Conservation (phyloP, 805 yeast species). For the Barnettozyma siamensis region DNA sequence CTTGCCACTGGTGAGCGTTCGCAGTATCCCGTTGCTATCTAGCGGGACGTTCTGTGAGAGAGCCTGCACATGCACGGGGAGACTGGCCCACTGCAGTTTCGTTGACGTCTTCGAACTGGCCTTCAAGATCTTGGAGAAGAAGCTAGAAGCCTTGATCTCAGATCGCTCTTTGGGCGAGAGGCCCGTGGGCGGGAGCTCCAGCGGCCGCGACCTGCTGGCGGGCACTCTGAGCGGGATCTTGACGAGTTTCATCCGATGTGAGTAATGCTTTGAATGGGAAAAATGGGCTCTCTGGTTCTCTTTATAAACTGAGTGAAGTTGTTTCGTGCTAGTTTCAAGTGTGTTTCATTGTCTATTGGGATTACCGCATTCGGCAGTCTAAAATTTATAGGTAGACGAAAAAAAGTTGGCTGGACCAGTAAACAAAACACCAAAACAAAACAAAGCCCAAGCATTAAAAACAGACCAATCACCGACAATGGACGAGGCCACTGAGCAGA, state of each 20-base stretch:
- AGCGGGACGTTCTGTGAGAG: slow-evolving; percentile 1
- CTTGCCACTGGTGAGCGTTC: not conserved
- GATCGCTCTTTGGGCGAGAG: slow-evolving; percentile 1
- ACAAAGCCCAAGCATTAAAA: not conserved
- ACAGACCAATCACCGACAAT: not conserved
- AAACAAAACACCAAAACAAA: not conserved
- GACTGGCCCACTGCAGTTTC: too few relatives aligned
- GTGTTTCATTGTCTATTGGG: not conserved
- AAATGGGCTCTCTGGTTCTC: not conserved
- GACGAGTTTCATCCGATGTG: not conserved
- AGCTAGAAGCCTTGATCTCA: not conserved
- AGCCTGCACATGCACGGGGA: not conserved
- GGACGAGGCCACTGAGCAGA: not conserved
- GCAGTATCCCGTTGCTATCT: not conserved
- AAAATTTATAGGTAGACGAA: not conserved
- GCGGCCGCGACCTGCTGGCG: too few relatives aligned
- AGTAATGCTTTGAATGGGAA: too few relatives aligned
- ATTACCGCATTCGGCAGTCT: slow-evolving; percentile 4
- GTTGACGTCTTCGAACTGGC: not conserved
- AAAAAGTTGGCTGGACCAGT: not conserved
- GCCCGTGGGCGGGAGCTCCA: slow-evolving; percentile 2
- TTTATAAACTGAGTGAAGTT: not conserved
- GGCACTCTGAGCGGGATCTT: slow-evolving; percentile 5
- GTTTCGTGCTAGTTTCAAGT: not conserved
- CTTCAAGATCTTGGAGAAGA: not conserved